phyloP scores from a whole-genome alignment of 768 basidiomycete species.

The Crepidotus variabilis region DNA sequence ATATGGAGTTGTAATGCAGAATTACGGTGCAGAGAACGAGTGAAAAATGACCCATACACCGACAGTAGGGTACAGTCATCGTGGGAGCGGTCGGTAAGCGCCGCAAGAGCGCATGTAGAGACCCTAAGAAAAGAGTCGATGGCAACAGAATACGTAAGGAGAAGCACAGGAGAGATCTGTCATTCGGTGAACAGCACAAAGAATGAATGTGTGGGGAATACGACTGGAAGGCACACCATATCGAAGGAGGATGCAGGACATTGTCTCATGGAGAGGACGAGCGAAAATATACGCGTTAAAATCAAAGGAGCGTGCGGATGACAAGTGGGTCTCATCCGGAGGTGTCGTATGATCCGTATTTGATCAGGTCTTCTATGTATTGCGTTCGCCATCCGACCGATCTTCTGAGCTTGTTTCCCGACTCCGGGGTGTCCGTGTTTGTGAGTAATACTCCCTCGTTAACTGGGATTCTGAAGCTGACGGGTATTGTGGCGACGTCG shows the following conservation, averaged over 20 bases:
- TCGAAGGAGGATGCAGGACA: conserved; percentile 8
- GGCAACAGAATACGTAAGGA: conserved; percentile 52
- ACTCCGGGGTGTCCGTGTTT: conserved; percentile 19
- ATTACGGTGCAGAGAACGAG: conserved; percentile 11
- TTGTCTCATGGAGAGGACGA: not conserved
- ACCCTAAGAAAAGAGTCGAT: conserved; percentile 41
- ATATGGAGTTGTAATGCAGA: conserved; percentile 9
- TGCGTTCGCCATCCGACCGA: conserved; percentile 29
- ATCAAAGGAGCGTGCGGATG: not conserved
- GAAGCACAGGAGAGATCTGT: conserved; percentile 36
- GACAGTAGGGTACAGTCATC: conserved; percentile 34
- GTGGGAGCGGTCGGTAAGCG: conserved; percentile 50
- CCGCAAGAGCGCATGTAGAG: conserved; percentile 41
- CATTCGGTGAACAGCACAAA: conserved; percentile 25
- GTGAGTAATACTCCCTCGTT: conserved; percentile 7
- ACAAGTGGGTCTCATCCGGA: conserved; percentile 12
- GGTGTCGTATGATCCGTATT: conserved; percentile 22
- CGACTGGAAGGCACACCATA: conserved; percentile 24
- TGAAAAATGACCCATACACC: conserved; percentile 13
- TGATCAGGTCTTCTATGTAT: conserved; percentile 17
- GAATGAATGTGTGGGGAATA: conserved; percentile 36
- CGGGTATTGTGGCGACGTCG: conserved; percentile 15
- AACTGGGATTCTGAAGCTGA: not conserved
- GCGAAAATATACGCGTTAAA: conserved; percentile 2
- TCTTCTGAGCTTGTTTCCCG: conserved; percentile 32